Base-by-base conservation (phyloP, 768 basidiomycete species). In the Arthromyces matolae region DNA sequence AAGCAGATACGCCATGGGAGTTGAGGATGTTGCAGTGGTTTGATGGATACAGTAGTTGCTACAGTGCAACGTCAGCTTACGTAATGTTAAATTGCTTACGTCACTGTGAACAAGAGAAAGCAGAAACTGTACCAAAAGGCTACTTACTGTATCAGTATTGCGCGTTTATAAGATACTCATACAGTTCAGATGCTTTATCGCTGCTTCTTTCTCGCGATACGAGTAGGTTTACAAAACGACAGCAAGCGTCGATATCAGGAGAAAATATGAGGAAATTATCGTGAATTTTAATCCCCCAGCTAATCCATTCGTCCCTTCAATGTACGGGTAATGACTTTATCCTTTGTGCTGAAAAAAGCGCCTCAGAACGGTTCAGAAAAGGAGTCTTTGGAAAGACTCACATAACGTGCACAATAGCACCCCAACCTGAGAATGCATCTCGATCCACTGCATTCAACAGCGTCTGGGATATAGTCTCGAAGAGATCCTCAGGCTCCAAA, bases 391-490 rank as follows among this genome's bases (percentile, higher is more conserved):
- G 16, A 16, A 42, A 33, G 36, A 71, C 91, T 77, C 66, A 95
- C 93, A 99, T 89, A 47, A 99, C 74, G 75, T 97, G 89, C 31
- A 99, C 96, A 45, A 96, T 69, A 29, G 85, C 92, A 34, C 96
- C 96, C 93, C 93, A 97, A 50, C 96, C 96, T 45, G 93, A 96
- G 65, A 82, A 91, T 18, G 95, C 93, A 68, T 98, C 96, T 38
- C 96, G 80, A 64, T 99, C 96, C 27, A 97, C 86, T 5, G 93
- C 89, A 60, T 94, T 98, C 67, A 98, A 67, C 51, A 99, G 68
- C 6, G 93, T 94, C 68, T 99, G 96, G 23, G 91, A 93, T 60
- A 97, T 93, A 2, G 96, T 98, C 74, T 99, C 96, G 61, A 99
- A 99, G 37, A 99, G 72, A 66, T 98, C 96, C 61, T 98, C 96